These are phyloP conservation scores for Rhynchospora tenuis DNA, from an alignment of 176 grass and related monocot species.

Conservation along the genomic window DNA sequence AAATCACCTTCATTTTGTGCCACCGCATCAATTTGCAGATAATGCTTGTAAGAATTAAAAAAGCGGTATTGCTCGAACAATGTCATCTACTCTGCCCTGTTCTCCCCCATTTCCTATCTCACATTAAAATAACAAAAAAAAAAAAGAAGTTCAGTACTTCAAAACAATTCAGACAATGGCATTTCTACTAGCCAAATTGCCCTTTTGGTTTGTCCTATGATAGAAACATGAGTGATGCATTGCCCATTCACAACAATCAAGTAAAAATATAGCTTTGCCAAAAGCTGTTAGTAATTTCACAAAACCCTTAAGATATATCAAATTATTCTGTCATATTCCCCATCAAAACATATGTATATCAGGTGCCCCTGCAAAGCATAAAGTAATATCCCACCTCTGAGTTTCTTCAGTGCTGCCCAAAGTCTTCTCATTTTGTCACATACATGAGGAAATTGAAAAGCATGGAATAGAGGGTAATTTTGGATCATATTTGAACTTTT, in stretches of 20 bases:
- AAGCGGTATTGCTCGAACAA: slow-evolving; percentile 78
- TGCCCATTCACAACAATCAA: neutral
- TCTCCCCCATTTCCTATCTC: slow-evolving; percentile 67
- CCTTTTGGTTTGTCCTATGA: neutral
- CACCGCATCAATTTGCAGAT: slow-evolving; percentile 61
- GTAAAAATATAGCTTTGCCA: neutral
- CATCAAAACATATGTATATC: too few species aligned
- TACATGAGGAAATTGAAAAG: too few species aligned
- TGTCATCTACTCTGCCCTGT: slow-evolving; percentile 50
- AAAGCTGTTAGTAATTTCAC: too few species aligned
- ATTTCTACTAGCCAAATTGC: neutral
- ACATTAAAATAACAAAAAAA: neutral
- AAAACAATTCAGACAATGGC: neutral
- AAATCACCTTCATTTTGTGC: slow-evolving; percentile 80
- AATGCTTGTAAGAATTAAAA: slow-evolving; percentile 88
- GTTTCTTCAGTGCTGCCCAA: too few species aligned
- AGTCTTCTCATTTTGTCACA: too few species aligned
- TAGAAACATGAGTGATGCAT: neutral
- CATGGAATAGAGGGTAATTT: too few species aligned
- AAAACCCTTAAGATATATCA: too few species aligned
- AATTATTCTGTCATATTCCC: too few species aligned
- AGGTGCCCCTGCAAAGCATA: too few species aligned
- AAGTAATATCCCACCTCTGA: too few species aligned
- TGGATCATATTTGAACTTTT: too few species aligned
- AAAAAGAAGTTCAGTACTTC: too few species aligned